Evolutionary conservation across 2,329 filamentous ascomycete species (phyloP).

Genomic region (Drechslerella stenobrocha): DNA sequence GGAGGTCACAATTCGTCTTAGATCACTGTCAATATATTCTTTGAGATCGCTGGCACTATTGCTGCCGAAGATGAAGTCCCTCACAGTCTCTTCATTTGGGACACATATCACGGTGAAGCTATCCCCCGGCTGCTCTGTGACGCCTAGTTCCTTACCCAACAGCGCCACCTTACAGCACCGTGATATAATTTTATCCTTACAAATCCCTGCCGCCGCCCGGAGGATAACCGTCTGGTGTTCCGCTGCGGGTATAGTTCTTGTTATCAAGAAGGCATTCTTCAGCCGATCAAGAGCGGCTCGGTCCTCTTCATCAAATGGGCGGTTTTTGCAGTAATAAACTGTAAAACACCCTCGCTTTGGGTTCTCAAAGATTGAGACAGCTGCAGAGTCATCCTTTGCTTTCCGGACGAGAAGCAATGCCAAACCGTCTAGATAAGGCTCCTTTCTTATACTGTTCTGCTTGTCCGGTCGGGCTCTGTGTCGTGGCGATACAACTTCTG

Average conservation of each 20-base stretch:
- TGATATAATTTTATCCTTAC: background rate
- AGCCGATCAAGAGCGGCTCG: background rate
- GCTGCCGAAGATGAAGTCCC: background rate
- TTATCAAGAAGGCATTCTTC: conserved; percentile 2
- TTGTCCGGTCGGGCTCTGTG: background rate
- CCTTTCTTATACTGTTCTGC: background rate
- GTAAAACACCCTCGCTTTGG: background rate
- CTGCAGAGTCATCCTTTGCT: background rate
- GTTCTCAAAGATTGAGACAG: conserved; percentile 7
- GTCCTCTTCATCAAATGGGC: background rate
- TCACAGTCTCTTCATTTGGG: conserved; percentile 18
- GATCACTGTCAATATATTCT: background rate
- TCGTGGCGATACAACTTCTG: background rate
- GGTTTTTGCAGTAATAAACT: conserved; percentile 10
- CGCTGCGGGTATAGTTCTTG: background rate
- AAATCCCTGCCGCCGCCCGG: background rate
- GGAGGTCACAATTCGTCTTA: conserved; percentile 1
- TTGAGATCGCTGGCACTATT: background rate
- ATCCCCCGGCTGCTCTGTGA: too few relatives aligned
- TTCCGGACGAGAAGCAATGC: conserved; percentile 3
- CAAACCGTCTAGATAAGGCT: conserved; percentile 10
- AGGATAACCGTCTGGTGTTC: conserved; percentile 5
- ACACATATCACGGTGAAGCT: background rate
- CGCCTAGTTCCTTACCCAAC: too few relatives aligned
- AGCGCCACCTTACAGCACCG: too few relatives aligned